Base-by-base conservation (phyloP, 495 filamentous ascomycete species). In the Aspergillus nanangensis region DNA sequence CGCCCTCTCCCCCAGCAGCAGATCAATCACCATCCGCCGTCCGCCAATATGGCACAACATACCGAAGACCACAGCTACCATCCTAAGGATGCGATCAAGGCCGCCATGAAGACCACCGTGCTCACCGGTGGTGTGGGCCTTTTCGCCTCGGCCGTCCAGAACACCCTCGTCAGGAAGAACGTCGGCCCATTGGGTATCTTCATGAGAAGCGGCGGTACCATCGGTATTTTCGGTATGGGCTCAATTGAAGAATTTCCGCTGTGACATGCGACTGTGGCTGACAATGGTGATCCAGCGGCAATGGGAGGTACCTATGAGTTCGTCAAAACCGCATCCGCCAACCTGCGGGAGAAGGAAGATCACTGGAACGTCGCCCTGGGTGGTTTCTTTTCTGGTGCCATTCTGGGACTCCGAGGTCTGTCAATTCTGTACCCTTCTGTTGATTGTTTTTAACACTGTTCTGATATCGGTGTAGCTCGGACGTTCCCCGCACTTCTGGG, bases 231-330 rank as follows among this genome's bases (percentile, higher is more conserved):
- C 53, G 81, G 87, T 90, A 75, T 46, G 73, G 39, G 42, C 33
- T 9, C 15, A 24, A 17, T 25, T 23, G 17, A 35, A 14, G 14
- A n/a, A 23, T n/a, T 15, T n/a, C n/a, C n/a, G n/a, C 8, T 24
- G 37, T 27, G 22, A 4, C 7, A 8, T 22, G n/a, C 15, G 19
- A 35, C 37, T 41, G 39, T 47, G 45, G 14, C 40, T 62, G 45
- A 64, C 45, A 25, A 50, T 42, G 35, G 17, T 57, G 59, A 21
- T 48, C 40, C 50, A 95, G 90, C 83, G 60, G 86, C 84, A n/a
- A 81, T 88, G 69, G 86, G 86, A 45, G 82, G 82, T 53, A 77
- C 82, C 39, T 96, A 88, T 65, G 78, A 79, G 56, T 97, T 98
- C 67, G 72, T 82, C 38, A 77, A 74, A 57, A 74, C 68, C 41